Percentiles rank a stretch among this genome's conserved stretches.
Evolutionary conservation across 2,329 filamentous ascomycete genomes (phyloP).

Genomic region (Pezicula neosporulosa): DNA sequence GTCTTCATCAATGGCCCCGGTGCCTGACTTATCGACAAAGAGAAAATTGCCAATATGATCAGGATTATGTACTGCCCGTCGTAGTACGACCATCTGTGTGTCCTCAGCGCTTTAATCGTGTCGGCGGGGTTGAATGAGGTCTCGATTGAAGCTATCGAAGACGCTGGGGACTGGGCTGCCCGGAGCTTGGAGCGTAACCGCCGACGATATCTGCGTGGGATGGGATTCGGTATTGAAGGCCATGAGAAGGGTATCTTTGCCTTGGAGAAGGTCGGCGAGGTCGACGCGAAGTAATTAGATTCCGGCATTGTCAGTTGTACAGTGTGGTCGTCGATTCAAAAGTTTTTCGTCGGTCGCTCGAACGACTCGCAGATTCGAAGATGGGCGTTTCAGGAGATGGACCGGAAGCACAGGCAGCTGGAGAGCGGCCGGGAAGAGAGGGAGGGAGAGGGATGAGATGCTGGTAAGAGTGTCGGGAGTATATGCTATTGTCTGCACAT

Average conservation of each 20-base stretch:
- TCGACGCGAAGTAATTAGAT: constrained; percentile 17
- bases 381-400: constrained; percentile 3
- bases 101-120: constrained; percentile 70
- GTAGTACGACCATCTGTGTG: constrained; percentile 76
- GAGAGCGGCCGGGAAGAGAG: constrained; percentile 3
- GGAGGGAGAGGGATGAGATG: constrained; percentile 12
- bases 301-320: constrained; percentile 17
- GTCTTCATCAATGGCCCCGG: constrained; percentile 79
- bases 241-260: constrained; percentile 38
- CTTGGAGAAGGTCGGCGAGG: constrained; percentile 25
- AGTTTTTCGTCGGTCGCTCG: constrained; percentile 1
- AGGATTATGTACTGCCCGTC: constrained; percentile 83
- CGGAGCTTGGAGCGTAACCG: constrained; percentile 67
- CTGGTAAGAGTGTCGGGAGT: constrained; percentile 8
- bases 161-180: constrained; percentile 61
- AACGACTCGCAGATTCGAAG: background rate
- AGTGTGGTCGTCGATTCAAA: constrained; percentile 3
- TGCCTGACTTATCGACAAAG: constrained; percentile 74
- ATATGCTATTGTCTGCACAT: constrained; percentile 27
- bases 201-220: constrained; percentile 64
- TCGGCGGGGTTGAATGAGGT: constrained; percentile 80
- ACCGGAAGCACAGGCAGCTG: constrained; percentile 1
- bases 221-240: constrained; percentile 44
- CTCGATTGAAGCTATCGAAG: constrained; percentile 72
- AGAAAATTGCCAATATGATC: constrained; percentile 74